A percentile compares a stretch with the other conserved stretches of the same genome.
Evolutionary conservation across 768 basidiomycete genomes (phyloP).

Genomic region (Leccinum variicolor): DNA sequence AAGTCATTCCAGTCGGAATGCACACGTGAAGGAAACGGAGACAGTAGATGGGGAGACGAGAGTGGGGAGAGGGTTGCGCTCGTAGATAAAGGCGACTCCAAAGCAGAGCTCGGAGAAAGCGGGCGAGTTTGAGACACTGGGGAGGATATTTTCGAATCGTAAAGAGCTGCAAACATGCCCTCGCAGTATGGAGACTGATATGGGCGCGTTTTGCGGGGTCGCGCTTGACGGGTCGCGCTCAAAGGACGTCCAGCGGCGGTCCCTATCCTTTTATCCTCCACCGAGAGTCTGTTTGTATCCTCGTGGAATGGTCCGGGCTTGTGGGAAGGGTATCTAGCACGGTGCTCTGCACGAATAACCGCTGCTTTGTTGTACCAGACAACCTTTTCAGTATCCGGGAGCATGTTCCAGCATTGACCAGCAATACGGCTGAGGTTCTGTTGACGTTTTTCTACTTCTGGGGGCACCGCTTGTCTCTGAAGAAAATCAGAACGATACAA

Average conservation of each 20-base stretch:
- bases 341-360: slow-evolving; percentile 25
- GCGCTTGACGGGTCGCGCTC: slow-evolving; percentile 17
- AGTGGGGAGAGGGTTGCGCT: slow-evolving; percentile 12
- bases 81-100: slow-evolving; percentile 3
- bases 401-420: slow-evolving; percentile 50
- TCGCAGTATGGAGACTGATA: slow-evolving; percentile 9
- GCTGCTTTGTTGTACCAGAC: slow-evolving; percentile 36
- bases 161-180: slow-evolving; percentile 12
- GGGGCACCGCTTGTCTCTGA: slow-evolving; percentile 39
- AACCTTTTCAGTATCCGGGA: slow-evolving; percentile 33
- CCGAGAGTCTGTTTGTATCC: slow-evolving; percentile 5
- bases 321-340: slow-evolving; percentile 27
- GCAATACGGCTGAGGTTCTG: slow-evolving; percentile 53
- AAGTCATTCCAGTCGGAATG: not conserved
- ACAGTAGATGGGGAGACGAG: slow-evolving; percentile 13
- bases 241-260: slow-evolving; percentile 35
- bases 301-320: slow-evolving; percentile 28
- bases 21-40: slow-evolving; percentile 11
- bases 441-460: slow-evolving; percentile 47
- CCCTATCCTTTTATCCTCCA: slow-evolving; percentile 33
- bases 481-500: slow-evolving; percentile 53
- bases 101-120: not conserved
- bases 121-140: slow-evolving; percentile 1
- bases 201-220: slow-evolving; percentile 26
- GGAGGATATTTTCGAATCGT: slow-evolving; percentile 1